These are phyloP conservation scores for Byssochlamys sp. DNA, from an alignment of 2,329 filamentous ascomycete species.

Conservation along the genomic window DNA sequence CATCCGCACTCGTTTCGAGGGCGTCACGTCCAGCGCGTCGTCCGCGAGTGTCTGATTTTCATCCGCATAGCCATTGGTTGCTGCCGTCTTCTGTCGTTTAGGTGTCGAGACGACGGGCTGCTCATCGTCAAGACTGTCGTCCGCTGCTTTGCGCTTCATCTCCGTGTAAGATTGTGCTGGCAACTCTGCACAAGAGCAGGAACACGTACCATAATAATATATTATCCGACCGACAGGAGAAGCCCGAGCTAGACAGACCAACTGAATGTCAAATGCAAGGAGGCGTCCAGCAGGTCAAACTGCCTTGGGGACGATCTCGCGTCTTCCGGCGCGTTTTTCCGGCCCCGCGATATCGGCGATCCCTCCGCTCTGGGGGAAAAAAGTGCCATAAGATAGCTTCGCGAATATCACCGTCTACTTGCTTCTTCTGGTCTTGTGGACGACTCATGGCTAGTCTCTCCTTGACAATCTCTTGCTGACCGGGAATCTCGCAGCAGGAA, in stretches of 20 bases:
- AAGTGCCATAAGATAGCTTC: neutral
- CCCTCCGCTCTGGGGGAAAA: neutral
- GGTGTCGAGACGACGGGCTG: constrained; percentile 28
- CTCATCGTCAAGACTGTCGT: constrained; percentile 24
- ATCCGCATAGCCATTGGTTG: constrained; percentile 18
- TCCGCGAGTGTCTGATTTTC: constrained; percentile 7
- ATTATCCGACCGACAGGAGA: neutral
- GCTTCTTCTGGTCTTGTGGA: neutral
- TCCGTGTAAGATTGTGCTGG: constrained; percentile 11
- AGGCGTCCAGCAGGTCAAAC: neutral
- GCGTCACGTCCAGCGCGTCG: constrained; percentile 12
- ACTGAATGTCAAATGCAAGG: neutral
- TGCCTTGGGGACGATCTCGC: neutral
- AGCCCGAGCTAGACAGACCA: neutral
- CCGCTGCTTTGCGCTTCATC: constrained; percentile 37
- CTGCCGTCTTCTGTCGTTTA: constrained; percentile 26
- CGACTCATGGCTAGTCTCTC: neutral
- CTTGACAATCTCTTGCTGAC: neutral
- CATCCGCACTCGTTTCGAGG: constrained; percentile 18
- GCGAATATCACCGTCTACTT: neutral
- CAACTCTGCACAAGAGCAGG: constrained; percentile 8
- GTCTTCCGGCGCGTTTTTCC: constrained; percentile 17
- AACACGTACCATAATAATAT: constrained; percentile 4
- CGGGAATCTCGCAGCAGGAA: neutral
- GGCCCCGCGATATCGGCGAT: constrained; percentile 21